Base-by-base conservation (phyloP, 164 flowering plant genomes). In the Piper betle region DNA sequence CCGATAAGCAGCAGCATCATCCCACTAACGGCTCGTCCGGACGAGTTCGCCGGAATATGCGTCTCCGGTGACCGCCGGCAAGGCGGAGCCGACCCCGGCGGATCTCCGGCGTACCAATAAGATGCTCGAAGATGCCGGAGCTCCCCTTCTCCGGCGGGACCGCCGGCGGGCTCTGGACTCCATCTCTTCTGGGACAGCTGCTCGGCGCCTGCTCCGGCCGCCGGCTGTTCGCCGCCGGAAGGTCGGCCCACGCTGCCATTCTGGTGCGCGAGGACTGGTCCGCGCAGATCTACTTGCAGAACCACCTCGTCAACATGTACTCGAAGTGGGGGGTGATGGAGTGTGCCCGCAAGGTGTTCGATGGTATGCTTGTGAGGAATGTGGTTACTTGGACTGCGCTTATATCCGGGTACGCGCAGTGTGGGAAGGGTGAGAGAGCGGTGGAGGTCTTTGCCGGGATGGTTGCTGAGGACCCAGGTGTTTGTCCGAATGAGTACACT, bases 241-340 rank as follows among this genome's bases (percentile, higher is more conserved):
- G 64, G 53, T 46, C 69, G 3, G 61, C 84, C 53, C 96, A 87
- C 55, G 82, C 84, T 13, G 60, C 66, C 33, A 70, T 75, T 25
- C 39, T 81, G 18, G 85, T 81, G 57, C 52, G 54, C 7, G 82
- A 75, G 17, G 5, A 53, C 3, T 66, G 60, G 55, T 55, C 64
- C 8, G 62, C 69, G 46, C 79, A 82, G 52, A 46, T 74, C 38
- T 6, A 73, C 15, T 62, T 78, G 20, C 77, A 78, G 39, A 85
- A 87, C 71, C 89, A 84, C 48, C 63, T 82, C n/a, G 71, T 87
- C 20, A 85, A 85, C 18, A 16, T 82, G 88, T 84, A 86, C 71
- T 83, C 84, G 54, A 86, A 86, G 63, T 82, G 81, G 58, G 81
- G 78, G 37, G 64, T 67, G 37, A 73, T 78, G 10, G 71, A 72